These are phyloP conservation scores for Ambrosiella cleistominuta DNA, from an alignment of 2,329 filamentous ascomycete species.

Conservation along the genomic window DNA sequence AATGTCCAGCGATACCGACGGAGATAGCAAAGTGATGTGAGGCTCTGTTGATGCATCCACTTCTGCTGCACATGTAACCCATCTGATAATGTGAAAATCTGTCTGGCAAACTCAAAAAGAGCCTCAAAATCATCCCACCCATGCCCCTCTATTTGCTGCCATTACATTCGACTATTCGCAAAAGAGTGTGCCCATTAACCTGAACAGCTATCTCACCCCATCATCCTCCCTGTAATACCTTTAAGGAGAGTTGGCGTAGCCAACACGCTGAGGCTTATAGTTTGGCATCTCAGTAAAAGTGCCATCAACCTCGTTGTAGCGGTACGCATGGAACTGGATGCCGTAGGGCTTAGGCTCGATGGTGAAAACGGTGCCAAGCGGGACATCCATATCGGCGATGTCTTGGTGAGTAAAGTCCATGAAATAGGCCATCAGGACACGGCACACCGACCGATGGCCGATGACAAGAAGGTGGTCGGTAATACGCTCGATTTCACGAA, in stretches of 20 bases:
- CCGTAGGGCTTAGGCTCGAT: conserved; percentile 97
- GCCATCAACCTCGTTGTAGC: conserved; percentile 59
- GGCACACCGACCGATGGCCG: conserved; percentile 78
- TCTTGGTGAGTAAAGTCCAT: conserved; percentile 79
- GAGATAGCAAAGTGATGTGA: background rate
- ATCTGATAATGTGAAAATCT: background rate
- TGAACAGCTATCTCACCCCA: background rate
- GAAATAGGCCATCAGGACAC: conserved; percentile 91
- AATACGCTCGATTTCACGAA: conserved; percentile 92
- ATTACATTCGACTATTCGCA: background rate
- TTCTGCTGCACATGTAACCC: background rate
- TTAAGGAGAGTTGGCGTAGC: background rate
- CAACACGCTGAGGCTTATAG: conserved; percentile 46
- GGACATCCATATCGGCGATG: conserved; percentile 87
- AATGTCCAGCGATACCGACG: background rate
- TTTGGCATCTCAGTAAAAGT: conserved; percentile 78
- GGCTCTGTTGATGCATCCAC: background rate
- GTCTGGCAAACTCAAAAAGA: background rate
- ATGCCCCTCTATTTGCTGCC: background rate
- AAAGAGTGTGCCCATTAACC: background rate
- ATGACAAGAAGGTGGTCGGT: conserved; percentile 88
- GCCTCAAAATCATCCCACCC: background rate
- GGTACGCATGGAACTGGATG: conserved; percentile 90
- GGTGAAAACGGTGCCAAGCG: conserved; percentile 81
- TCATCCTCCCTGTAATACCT: background rate